These are phyloP conservation scores for Leptosphaerulina australis DNA, from an alignment of 2,329 filamentous ascomycete genomes.

Conservation along the genomic window DNA sequence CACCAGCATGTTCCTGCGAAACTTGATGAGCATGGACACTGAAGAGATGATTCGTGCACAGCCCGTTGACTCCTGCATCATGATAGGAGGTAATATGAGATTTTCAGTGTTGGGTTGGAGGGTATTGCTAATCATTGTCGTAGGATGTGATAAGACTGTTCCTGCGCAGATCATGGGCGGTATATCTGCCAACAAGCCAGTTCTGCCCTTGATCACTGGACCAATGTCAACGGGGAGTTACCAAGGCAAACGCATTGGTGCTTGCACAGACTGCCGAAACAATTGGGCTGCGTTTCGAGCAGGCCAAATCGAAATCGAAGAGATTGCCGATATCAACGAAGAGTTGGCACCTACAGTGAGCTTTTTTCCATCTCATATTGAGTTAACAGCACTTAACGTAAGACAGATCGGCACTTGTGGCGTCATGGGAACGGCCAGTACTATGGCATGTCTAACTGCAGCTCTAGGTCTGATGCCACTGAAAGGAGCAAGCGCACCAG, in stretches of 20 bases:
- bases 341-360: constrained; percentile 72
- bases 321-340: constrained; percentile 72
- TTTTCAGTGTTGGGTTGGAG: accelerated
- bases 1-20: constrained; percentile 76
- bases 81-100: constrained; percentile 64
- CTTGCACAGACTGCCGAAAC: constrained; percentile 75
- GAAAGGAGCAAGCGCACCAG: constrained; percentile 59
- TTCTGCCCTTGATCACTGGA: constrained; percentile 71
- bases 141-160: constrained; percentile 75
- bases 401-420: constrained; percentile 58
- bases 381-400: neutral
- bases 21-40: constrained; percentile 80
- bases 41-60: constrained; percentile 79
- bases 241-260: constrained; percentile 68
- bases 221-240: constrained; percentile 78
- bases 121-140: neutral
- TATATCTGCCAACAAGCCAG: constrained; percentile 74
- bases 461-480: constrained; percentile 61
- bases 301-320: constrained; percentile 71
- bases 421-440: constrained; percentile 65
- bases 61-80: constrained; percentile 69
- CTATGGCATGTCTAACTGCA: constrained; percentile 61
- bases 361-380: neutral
- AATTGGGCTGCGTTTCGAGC: constrained; percentile 75
- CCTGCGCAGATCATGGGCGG: constrained; percentile 78